phyloP scores from a whole-genome alignment of 2,329 filamentous ascomycete genomes.

The Aspergillus sp. region DNA sequence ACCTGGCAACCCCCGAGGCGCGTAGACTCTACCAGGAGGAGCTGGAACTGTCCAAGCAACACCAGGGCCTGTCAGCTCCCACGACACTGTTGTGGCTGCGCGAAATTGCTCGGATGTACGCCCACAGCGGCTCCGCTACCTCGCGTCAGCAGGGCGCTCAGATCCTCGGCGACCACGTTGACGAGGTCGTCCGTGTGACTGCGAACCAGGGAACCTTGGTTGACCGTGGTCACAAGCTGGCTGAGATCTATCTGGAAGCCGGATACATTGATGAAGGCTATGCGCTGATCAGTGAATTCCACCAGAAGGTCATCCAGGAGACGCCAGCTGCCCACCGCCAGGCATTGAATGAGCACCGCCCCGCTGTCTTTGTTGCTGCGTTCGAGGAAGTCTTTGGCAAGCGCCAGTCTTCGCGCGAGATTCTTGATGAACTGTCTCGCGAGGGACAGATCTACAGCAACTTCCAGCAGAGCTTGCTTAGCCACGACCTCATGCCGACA shows the following conservation, averaged over 20 bases:
- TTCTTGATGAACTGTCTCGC: conserved; percentile 45
- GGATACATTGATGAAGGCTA: conserved; percentile 44
- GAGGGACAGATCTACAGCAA: conserved; percentile 45
- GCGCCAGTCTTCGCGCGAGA: conserved; percentile 37
- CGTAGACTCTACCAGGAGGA: conserved; percentile 44
- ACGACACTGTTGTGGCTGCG: conserved; percentile 46
- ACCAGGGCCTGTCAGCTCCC: conserved; percentile 49
- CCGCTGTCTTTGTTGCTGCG: conserved; percentile 47
- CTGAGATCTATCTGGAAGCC: conserved; percentile 46
- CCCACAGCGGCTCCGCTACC: conserved; percentile 40
- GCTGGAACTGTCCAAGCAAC: conserved; percentile 44
- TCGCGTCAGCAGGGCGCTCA: conserved; percentile 38
- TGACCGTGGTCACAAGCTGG: conserved; percentile 49
- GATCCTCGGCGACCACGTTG: conserved; percentile 42
- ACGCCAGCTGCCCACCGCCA: conserved; percentile 33
- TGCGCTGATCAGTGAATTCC: conserved; percentile 48
- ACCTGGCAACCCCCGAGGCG: conserved; percentile 39
- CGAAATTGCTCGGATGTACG: conserved; percentile 46
- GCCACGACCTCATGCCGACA: conserved; percentile 35
- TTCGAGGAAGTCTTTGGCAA: conserved; percentile 46
- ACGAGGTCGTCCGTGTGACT: conserved; percentile 43
- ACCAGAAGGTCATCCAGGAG: conserved; percentile 51
- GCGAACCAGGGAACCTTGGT: conserved; percentile 46
- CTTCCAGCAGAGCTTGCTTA: conserved; percentile 34
- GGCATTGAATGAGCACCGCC: conserved; percentile 33